Evolutionary conservation across 2,329 filamentous ascomycete species (phyloP).

Genomic region (Falciphora oryzae): DNA sequence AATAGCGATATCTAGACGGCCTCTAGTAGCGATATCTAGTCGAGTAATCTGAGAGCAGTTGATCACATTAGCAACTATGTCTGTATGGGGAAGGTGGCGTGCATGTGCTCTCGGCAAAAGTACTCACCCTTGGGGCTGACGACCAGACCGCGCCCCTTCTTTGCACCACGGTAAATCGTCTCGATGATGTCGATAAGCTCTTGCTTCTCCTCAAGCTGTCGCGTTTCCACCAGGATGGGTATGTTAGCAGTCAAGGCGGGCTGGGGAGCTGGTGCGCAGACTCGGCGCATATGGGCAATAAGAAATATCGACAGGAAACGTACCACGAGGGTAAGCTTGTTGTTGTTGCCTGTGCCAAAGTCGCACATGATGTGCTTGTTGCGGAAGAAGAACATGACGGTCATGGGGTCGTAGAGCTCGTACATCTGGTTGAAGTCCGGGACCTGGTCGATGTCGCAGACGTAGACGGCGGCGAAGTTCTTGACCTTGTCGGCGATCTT

Average conservation of each 20-base stretch:
- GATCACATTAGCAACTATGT: conserved; percentile 55
- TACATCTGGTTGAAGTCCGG: conserved; percentile 93
- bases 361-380: conserved; percentile 99
- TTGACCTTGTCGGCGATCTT: conserved; percentile 89
- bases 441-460: conserved; percentile 87
- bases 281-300: background rate
- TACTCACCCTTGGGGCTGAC: conserved; percentile 79
- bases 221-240: conserved; percentile 34
- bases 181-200: conserved; percentile 98
- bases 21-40: conserved; percentile 61
- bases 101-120: background rate
- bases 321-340: conserved; percentile 62
- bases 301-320: background rate
- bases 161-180: conserved; percentile 96
- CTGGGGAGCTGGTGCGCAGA: background rate
- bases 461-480: conserved; percentile 88
- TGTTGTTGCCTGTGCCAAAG: conserved; percentile 97
- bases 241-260: background rate
- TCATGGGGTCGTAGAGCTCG: conserved; percentile 67
- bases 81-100: background rate
- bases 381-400: conserved; percentile 65
- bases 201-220: conserved; percentile 80
- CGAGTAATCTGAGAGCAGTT: conserved; percentile 62
- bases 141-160: conserved; percentile 94
- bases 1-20: conserved; percentile 43